phyloP scores from a whole-genome alignment of 2,329 filamentous ascomycete species.

The Fusarium succisae region DNA sequence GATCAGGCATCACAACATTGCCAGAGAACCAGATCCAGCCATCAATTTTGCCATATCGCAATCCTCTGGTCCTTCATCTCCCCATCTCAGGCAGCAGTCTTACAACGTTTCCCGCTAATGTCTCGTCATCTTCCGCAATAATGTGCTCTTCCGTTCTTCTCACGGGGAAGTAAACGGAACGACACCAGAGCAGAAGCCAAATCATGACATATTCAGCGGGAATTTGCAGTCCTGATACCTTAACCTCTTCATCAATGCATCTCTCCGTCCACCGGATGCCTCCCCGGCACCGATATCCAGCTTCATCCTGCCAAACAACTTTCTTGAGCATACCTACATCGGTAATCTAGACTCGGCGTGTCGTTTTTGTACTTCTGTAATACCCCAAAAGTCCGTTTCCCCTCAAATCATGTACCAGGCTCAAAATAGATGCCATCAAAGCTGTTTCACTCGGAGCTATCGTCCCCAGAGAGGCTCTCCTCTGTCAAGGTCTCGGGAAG shows the following conservation, averaged over 20 bases:
- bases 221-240: background rate
- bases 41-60: rapidly evolving
- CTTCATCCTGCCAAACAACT: background rate
- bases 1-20: background rate
- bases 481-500: background rate
- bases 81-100: too few species aligned
- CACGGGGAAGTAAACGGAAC: background rate
- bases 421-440: background rate
- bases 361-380: background rate
- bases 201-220: background rate
- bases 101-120: background rate
- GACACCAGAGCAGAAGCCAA: background rate
- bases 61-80: rapidly evolving
- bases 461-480: background rate
- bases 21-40: background rate
- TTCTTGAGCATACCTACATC: background rate
- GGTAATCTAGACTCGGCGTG: background rate
- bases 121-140: background rate
- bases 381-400: background rate
- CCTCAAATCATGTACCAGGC: background rate
- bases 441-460: background rate
- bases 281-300: background rate
- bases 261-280: background rate
- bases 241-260: background rate
- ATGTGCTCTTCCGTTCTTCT: background rate